Percentiles rank a stretch among this genome's conserved stretches.
Evolutionary conservation across 352 stramenopile species (phyloP).

Genomic region (Phytophthora rubi): DNA sequence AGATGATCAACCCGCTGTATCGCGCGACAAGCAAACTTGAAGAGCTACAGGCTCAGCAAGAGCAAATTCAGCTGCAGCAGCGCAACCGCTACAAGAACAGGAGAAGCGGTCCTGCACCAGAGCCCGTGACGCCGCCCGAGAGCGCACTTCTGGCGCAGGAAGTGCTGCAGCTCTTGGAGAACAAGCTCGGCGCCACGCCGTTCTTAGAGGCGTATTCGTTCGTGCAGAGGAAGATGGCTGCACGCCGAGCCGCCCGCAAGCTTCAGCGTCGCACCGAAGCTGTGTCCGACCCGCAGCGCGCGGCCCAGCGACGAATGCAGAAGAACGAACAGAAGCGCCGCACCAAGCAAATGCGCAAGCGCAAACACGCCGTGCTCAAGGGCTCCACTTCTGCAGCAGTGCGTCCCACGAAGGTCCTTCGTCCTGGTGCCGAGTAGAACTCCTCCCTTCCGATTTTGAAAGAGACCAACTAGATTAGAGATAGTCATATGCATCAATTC

Average conservation of each 20-base stretch:
- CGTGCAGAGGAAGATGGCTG: constrained; percentile 81
- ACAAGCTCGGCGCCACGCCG: constrained; percentile 67
- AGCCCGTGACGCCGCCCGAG: constrained; percentile 43
- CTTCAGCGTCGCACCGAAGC: constrained; percentile 82
- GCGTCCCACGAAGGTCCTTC: constrained; percentile 60
- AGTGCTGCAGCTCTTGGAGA: constrained; percentile 87
- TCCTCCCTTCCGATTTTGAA: background rate
- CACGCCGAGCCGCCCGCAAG: constrained; percentile 74
- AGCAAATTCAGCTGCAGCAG: constrained; percentile 36
- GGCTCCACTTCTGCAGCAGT: constrained; percentile 70
- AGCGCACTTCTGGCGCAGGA: constrained; percentile 78
- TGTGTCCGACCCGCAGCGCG: constrained; percentile 75
- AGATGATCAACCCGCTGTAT: constrained; percentile 88
- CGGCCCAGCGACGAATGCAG: constrained; percentile 80
- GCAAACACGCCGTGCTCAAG: constrained; percentile 89
- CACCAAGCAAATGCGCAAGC: constrained; percentile 88
- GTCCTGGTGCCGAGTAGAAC: constrained; percentile 65
- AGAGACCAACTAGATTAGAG: constrained; percentile 35
- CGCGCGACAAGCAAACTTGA: constrained; percentile 63
- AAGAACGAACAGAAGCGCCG: constrained; percentile 88
- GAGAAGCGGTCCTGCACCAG: constrained; percentile 22
- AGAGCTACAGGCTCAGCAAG: constrained; percentile 50
- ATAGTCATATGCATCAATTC: constrained; percentile 32
- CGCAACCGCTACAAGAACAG: constrained; percentile 38
- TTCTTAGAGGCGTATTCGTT: constrained; percentile 88